Evolutionary conservation across 768 basidiomycete genomes (phyloP).

Genomic region (Cantharellus cinnabarinus): DNA sequence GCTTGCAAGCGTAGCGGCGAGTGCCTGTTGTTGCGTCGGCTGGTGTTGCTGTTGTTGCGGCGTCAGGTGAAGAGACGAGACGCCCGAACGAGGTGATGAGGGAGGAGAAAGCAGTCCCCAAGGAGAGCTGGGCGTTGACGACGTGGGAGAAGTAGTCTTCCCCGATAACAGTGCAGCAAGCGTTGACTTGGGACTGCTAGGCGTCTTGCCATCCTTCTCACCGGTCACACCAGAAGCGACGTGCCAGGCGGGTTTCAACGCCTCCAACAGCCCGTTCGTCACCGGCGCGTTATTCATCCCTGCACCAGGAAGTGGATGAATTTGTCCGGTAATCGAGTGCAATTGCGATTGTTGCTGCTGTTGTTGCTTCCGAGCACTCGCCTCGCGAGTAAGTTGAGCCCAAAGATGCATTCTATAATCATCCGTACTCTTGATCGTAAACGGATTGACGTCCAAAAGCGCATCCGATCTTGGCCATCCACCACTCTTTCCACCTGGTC

Average conservation of each 20-base stretch:
- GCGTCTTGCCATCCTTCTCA: conserved; percentile 14
- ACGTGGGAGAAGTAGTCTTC: conserved; percentile 18
- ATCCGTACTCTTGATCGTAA: conserved; percentile 75
- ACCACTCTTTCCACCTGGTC: background rate
- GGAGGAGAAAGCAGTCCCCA: conserved; percentile 4
- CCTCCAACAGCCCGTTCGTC: background rate
- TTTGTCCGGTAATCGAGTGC: conserved; percentile 6
- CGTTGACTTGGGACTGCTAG: conserved; percentile 2
- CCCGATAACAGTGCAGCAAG: conserved; percentile 23
- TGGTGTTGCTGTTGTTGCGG: conserved; percentile 8
- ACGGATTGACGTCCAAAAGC: conserved; percentile 61
- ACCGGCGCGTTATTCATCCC: background rate
- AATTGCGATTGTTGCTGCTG: conserved; percentile 11
- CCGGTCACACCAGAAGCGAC: conserved; percentile 3
- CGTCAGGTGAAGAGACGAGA: conserved; percentile 11
- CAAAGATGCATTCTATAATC: conserved; percentile 81
- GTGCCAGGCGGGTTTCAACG: conserved; percentile 12
- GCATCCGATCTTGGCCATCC: conserved; percentile 25
- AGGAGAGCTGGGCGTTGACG: background rate
- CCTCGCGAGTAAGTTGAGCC: conserved; percentile 74
- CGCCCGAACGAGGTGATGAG: conserved; percentile 9
- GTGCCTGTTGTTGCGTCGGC: conserved; percentile 27
- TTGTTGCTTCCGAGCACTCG: conserved; percentile 9
- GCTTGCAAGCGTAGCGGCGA: conserved; percentile 54
- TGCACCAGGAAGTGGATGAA: too few relatives aligned